Evolutionary conservation across 768 basidiomycete species (phyloP), one percentile per base, ranked within the genome.

Genomic region (Pisolithus tinctorius): DNA sequence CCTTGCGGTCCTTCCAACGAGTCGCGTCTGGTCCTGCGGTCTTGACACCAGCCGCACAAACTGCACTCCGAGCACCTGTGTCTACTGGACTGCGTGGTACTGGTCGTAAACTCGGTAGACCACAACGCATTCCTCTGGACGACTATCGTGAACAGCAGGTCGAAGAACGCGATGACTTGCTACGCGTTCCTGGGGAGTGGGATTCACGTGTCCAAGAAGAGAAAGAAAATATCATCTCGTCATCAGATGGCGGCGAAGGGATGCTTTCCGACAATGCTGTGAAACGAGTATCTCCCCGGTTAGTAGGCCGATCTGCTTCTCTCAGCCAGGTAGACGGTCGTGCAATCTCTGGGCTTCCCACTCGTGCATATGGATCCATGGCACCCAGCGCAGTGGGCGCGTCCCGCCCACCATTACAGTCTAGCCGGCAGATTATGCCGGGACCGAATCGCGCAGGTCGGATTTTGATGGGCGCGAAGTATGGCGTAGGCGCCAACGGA

Each of bases 1-100:
- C 66, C 6, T 60, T 69, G 9, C 76, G 87, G 46, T 79, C 80
- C 6, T 83, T 89, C 59, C 78, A 81, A 55, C 84, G 88, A 55
- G 76, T 81, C 37, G 74, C 77, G 2, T 90, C 87, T 9, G 82
- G 79, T 27, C 80, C 86, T 9, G 69, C 74, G 47, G 60, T 61
- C 36, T 60, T 59, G 44, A 71, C 63, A 3, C 67, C 60, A 14
- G 67, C 58, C 10, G 54, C 68, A 2, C 66, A 65, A 52, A 51
- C 62, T 17, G 48, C 66, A 26, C 52, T 58, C 25, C 62, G 67
- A 40, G 65, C 59, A 1, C 69, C 67, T 4, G 39, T 54, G 14
- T 70, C 67, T 4, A 70, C 56, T 25, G 64, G 69, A 7, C 60
- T 70, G 17, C 69, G 67, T 39, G 57, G 67, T 20, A 63, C 69